Percentiles rank a stretch among this genome's conserved stretches.
phyloP scores from a whole-genome alignment of 164 flowering plant genomes.

The Magnolia kwangsiensis region DNA sequence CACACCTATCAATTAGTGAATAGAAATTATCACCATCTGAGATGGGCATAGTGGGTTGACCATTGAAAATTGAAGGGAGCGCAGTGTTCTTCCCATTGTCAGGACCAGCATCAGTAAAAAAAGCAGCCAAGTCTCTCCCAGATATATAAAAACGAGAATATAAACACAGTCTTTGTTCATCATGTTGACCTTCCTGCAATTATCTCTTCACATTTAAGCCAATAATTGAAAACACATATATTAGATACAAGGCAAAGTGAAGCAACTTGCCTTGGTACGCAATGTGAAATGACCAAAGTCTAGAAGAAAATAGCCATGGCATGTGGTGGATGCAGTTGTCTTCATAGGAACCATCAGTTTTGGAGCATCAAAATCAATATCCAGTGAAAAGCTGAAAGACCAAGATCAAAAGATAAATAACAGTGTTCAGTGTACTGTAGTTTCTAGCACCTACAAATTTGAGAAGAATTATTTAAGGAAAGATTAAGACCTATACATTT shows the following conservation, averaged over 20 bases:
- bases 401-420: background rate
- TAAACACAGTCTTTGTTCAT: slow-evolving; percentile 61
- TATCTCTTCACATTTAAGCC: slow-evolving; percentile 1
- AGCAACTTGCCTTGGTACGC: slow-evolving; percentile 60
- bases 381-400: slow-evolving; percentile 77
- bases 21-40: slow-evolving; percentile 38
- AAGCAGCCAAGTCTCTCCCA: slow-evolving; percentile 96
- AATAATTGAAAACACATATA: background rate
- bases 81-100: slow-evolving; percentile 34
- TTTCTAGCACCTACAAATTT: too few relatives aligned
- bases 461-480: background rate
- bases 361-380: slow-evolving; percentile 98
- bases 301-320: slow-evolving; percentile 72
- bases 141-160: slow-evolving; percentile 86
- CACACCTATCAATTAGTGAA: slow-evolving; percentile 85
- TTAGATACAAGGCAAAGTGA: background rate
- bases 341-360: slow-evolving; percentile 86
- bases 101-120: slow-evolving; percentile 57
- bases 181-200: slow-evolving; percentile 55
- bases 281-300: slow-evolving; percentile 98
- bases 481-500: background rate
- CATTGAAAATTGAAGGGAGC: slow-evolving; percentile 21
- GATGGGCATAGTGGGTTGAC: slow-evolving; percentile 26
- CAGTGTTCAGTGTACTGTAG: background rate
- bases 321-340: slow-evolving; percentile 34